Percentiles rank a stretch among this genome's conserved stretches.
These are phyloP conservation scores for Rhynchosporium graminicola DNA, from an alignment of 2,329 filamentous ascomycete genomes.

Conservation along the genomic window DNA sequence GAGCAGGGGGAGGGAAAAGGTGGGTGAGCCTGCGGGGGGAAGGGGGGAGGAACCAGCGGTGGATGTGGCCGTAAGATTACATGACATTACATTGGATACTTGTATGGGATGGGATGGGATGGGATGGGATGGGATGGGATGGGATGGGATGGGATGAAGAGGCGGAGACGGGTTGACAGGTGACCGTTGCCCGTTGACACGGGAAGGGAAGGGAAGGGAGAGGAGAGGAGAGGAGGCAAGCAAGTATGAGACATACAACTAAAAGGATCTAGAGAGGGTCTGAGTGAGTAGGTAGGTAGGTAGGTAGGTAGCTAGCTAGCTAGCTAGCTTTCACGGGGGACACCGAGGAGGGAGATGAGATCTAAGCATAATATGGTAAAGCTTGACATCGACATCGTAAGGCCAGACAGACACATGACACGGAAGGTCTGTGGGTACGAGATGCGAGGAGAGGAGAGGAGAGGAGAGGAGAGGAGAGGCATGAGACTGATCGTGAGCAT, in stretches of 20 bases:
- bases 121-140: constrained; percentile 3
- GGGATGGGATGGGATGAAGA: constrained; percentile 1
- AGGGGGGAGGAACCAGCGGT: neutral
- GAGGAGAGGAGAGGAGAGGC: too few relatives aligned
- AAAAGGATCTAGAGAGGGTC: neutral
- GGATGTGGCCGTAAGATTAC: neutral
- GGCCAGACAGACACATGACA: too few relatives aligned
- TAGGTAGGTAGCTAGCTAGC: neutral
- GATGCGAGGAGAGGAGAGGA: too few relatives aligned
- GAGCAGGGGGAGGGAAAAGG: neutral
- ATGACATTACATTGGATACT: neutral
- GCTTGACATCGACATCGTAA: too few relatives aligned
- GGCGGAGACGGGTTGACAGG: neutral
- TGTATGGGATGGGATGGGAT: neutral
- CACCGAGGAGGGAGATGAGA: neutral
- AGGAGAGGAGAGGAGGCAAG: neutral
- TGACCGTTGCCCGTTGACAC: neutral
- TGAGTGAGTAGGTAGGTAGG: too few relatives aligned
- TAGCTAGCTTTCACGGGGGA: neutral
- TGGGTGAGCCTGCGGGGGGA: neutral
- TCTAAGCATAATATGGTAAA: constrained; percentile 10
- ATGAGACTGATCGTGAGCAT: neutral
- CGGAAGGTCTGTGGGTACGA: too few relatives aligned
- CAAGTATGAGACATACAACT: neutral
- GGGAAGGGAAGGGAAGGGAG: neutral